Conservation (phyloP, 2,329 filamentous ascomycete genomes). For the Blastomyces emzantsi region DNA sequence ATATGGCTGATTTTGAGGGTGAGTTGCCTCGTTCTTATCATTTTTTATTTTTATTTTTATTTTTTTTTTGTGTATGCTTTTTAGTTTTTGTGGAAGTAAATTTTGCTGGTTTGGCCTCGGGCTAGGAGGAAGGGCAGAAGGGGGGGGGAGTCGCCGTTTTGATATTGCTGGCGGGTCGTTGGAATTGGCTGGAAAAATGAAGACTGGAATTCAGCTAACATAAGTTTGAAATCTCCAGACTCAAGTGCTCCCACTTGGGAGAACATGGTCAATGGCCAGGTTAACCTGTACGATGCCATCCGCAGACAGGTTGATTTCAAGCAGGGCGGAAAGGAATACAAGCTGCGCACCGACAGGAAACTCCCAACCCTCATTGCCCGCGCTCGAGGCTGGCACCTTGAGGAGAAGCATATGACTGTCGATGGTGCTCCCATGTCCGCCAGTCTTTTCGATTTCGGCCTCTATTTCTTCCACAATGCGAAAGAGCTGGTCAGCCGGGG, state of each 20-base stretch:
- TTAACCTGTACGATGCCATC: slow-evolving; percentile 95
- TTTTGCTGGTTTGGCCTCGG: not conserved
- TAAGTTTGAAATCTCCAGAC: slow-evolving; percentile 45
- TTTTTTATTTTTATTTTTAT: not conserved
- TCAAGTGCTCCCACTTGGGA: slow-evolving; percentile 96
- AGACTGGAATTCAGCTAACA: not conserved
- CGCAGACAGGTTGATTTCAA: slow-evolving; percentile 94
- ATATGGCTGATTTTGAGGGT: slow-evolving; percentile 99
- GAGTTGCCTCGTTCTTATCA: slow-evolving; percentile 25
- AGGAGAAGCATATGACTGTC: slow-evolving; percentile 96
- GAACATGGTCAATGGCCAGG: slow-evolving; percentile 97
- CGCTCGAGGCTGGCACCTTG: slow-evolving; percentile 93
- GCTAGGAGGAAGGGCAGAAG: no score
- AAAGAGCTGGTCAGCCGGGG: slow-evolving; percentile 76
- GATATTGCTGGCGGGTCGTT: not conserved
- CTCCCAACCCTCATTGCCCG: slow-evolving; percentile 89
- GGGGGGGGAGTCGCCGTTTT: not conserved
- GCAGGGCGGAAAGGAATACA: slow-evolving; percentile 91
- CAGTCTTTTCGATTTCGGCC: slow-evolving; percentile 89
- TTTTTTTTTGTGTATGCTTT: not conserved
- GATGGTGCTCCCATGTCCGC: slow-evolving; percentile 93
- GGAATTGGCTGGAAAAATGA: not conserved
- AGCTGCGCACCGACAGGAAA: slow-evolving; percentile 80
- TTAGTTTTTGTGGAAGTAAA: not conserved
- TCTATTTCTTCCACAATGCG: slow-evolving; percentile 99